Evolutionary conservation across 2,329 filamentous ascomycete species (phyloP), one percentile per base, ranked within the genome.

Genomic region (Podosphaera xanthii): DNA sequence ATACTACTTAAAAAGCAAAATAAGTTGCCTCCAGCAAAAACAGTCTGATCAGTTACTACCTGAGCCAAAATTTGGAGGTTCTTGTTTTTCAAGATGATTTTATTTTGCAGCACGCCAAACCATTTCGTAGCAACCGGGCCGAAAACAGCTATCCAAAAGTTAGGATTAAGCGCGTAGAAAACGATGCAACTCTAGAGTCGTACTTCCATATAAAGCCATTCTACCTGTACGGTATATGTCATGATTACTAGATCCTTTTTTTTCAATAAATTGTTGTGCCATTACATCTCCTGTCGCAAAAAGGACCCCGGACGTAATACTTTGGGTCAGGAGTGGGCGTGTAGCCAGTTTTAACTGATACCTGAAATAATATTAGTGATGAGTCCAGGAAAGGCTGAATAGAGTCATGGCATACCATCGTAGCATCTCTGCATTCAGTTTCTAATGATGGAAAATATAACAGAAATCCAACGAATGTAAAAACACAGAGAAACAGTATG

Each of bases 241-340:
- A 70, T 98, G 91, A 64, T 86, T 84, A 65, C 83, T 73, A 34
- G 86, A 64, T 22, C 89, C 90, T 67, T 78, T 83, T 71, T 82
- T 83, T 73, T 97, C 91, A 61, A 98, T 86, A 42, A 81, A 76
- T 73, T 97, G 91, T 73, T 98, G 92, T 44, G 92, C 88, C 64
- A 94, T 83, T 61, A 85, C 77, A 73, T 98, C 92, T 67, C 92
- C 92, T 12, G 89, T 87, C 60, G 86, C 90, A 70, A 97, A 98
- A 63, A 98, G 83, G 61, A 97, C 79, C 56, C 87, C 86, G 46
- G 91, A 96, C 60, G 89, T 94, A 66, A 95, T 74, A 70, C 84
- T 87, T 76, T 95, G 88, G 9, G 91, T 97, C 68, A 96, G 80
- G 66, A 97, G 76, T 61, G 91, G 91, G 69, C 86, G 81, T 67